phyloP scores from a whole-genome alignment of 2,329 filamentous ascomycete species.

The Epichloe baconii region DNA sequence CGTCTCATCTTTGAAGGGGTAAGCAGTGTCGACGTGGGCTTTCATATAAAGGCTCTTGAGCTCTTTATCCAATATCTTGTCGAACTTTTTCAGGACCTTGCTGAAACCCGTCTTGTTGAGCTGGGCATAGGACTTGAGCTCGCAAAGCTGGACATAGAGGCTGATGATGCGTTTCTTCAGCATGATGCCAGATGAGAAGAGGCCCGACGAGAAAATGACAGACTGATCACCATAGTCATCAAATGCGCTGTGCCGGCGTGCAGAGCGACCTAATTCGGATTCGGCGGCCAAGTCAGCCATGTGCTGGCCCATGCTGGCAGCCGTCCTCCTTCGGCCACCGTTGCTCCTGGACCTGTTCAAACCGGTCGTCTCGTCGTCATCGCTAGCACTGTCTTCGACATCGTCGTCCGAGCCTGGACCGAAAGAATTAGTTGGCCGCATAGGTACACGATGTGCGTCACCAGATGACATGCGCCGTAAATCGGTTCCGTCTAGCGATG shows the following conservation, averaged over 20 bases:
- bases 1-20: conserved; percentile 67
- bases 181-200: conserved; percentile 59
- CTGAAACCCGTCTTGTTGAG: conserved; percentile 93
- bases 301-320: conserved; percentile 23
- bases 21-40: conserved; percentile 59
- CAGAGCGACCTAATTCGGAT: conserved; percentile 42
- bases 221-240: conserved; percentile 71
- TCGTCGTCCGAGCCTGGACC: conserved; percentile 41
- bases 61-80: conserved; percentile 82
- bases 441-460: conserved; percentile 12
- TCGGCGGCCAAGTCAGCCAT: conserved; percentile 49
- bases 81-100: conserved; percentile 96
- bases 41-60: conserved; percentile 68
- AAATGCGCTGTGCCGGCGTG: conserved; percentile 51
- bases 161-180: conserved; percentile 84
- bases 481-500: conserved; percentile 32
- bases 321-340: conserved; percentile 25
- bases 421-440: conserved; percentile 21
- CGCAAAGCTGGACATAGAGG: conserved; percentile 84
- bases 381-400: conserved; percentile 44
- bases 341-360: conserved; percentile 32
- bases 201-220: conserved; percentile 47
- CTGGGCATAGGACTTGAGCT: conserved; percentile 90
- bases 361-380: conserved; percentile 46
- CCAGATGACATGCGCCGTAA: conserved; percentile 19